Evolutionary conservation across 306 rosid genomes (phyloP), one percentile per base, ranked within the genome.

Genomic region (Vachellia collinsii): DNA sequence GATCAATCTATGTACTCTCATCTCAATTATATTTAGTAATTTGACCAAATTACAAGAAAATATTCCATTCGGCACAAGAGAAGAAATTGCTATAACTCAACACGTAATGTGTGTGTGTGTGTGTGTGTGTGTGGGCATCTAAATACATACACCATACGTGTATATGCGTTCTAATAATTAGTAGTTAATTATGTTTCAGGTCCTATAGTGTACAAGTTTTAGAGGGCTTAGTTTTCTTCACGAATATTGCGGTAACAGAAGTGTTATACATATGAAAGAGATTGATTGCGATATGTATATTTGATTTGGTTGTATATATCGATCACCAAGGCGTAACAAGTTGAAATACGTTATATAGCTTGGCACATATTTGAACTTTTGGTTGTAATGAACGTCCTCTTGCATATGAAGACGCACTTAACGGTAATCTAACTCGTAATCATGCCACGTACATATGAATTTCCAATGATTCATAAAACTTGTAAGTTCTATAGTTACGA

Each of bases 361-460:
- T 19, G 59, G 61, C 61, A n/a, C 22, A 66, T 74, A 19, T 65
- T 51, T 19, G 29, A 42, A 13, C 62, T 66, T 66, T 81, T 68
- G 80, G 23, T 56, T 13, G 41, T 54, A 54, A 54, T 17, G 20
- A 54, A 54, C n/a, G 61, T n/a, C 61, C 61, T 54, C 11, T 54
- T 17, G 23, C 25, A 19, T 51, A 17, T 6, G 9, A 54, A 54
- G n/a, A 19, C 4, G 25, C 61, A 19, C 25, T 54, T 19, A 3
- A 54, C 22, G 6, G 61, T 23, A 54, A 19, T 54, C 61, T 54
- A 54, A 54, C 61, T n/a, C n/a, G 25, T 75, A 81, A 10, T 17
- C 46, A 16, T 36, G 11, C 70, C 70, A 5, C 34, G 34, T 29
- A 29, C 34, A 29, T 50, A 3, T 37, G 44, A 65, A 36, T 37